Base-by-base conservation (phyloP, 2,329 filamentous ascomycete species). In the Cladosporium sp. region DNA sequence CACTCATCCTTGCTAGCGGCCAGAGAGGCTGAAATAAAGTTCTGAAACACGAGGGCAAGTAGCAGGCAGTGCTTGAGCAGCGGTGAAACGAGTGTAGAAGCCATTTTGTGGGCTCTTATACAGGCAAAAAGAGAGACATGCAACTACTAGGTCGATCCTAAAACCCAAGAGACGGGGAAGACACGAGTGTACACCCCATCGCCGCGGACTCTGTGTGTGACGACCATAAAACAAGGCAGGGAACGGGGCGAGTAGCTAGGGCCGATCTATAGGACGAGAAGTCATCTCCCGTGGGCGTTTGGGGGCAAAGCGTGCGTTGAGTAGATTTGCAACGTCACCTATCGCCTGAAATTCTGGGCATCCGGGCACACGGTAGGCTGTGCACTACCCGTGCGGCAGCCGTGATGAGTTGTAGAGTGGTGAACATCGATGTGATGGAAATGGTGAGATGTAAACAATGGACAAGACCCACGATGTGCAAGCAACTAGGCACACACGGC, bases 1-100 rank as follows among this genome's bases (percentile, higher is more conserved):
- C 78, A 80, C 61, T 79, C 70, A 26, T 76, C 76, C 52, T 74
- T 67, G 55, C 73, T 74, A 15, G 78, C 77, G 49, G 61, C 61
- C 15, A 64, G 51, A 64, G 61, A 64, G 26, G 61, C 51, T 21
- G 49, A 28, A 26, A 64, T 44, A 32, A 49, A 36, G 66, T 59
- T 26, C 28, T 64, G 64, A 64, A 51, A 63, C 38, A 63, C 21
- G 36, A 65, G 10, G 58, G 36, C 51, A n/a, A 32, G 32, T 12
- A 64, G 36, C 11, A 64, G 14, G 36, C 49, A 54, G 41, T 7
- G 44, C 59, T 26, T 59, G 28, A 32, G 58, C 5, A 59, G 60
- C 59, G 44, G 55, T 47, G 61, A 34, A 64, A 57, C 34, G 54
- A 65, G 26, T 18, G 41, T 36, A 49, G 52, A 15, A 65, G 57